Percentiles rank a stretch among this genome's conserved stretches.
phyloP scores from a whole-genome alignment of 2,329 filamentous ascomycete species.

The Aquanectria penicillioides region DNA sequence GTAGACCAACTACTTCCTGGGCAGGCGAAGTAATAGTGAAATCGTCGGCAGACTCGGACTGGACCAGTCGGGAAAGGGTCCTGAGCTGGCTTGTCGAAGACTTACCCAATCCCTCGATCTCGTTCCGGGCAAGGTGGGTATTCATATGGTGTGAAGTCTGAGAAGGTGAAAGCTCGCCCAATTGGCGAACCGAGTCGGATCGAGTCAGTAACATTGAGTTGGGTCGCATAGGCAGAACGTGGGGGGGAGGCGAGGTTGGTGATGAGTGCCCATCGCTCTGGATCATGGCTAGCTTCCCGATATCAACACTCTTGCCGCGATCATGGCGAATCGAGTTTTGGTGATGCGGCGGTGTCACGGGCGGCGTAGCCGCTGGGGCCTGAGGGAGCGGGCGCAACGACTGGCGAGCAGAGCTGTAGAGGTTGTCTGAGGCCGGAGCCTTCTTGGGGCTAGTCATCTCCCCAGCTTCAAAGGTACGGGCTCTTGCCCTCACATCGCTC shows the following conservation, averaged over 20 bases:
- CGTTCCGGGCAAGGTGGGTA: slow-evolving; percentile 69
- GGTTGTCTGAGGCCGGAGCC: slow-evolving; percentile 65
- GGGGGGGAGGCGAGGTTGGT: slow-evolving; percentile 54
- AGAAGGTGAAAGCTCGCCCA: slow-evolving; percentile 45
- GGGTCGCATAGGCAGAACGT: slow-evolving; percentile 57
- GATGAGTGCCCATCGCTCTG: slow-evolving; percentile 54
- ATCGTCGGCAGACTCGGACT: slow-evolving; percentile 79
- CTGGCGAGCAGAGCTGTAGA: slow-evolving; percentile 78
- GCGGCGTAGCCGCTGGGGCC: slow-evolving; percentile 61
- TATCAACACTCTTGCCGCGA: slow-evolving; percentile 73
- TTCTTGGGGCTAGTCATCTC: slow-evolving; percentile 56
- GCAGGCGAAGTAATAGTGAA: slow-evolving; percentile 81
- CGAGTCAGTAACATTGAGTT: slow-evolving; percentile 70
- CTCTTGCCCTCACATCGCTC: slow-evolving; percentile 73
- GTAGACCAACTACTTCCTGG: slow-evolving; percentile 88
- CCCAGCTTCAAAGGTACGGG: slow-evolving; percentile 58
- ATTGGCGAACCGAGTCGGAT: slow-evolving; percentile 61
- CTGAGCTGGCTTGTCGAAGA: slow-evolving; percentile 92
- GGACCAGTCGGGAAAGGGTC: slow-evolving; percentile 84
- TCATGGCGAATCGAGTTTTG: slow-evolving; percentile 53
- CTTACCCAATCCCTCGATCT: slow-evolving; percentile 83
- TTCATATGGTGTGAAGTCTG: slow-evolving; percentile 44
- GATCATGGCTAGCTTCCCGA: slow-evolving; percentile 63
- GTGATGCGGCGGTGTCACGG: slow-evolving; percentile 53
- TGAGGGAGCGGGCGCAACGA: slow-evolving; percentile 81